Percentiles rank a stretch among this genome's conserved stretches.
phyloP scores from a whole-genome alignment of 768 basidiomycete genomes.

The Hebeloma cylindrosporum region DNA sequence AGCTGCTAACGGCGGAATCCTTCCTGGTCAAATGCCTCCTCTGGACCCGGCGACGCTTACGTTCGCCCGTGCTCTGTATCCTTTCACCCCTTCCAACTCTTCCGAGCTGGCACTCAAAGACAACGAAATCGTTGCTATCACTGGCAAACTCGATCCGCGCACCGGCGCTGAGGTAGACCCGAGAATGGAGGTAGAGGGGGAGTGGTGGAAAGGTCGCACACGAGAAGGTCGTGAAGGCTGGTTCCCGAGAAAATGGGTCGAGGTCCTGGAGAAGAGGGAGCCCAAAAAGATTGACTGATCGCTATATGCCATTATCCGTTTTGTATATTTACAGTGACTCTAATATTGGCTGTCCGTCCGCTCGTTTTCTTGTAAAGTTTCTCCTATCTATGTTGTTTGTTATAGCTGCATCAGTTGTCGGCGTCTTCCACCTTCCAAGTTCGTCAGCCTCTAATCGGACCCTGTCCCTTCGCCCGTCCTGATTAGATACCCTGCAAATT shows the following conservation, averaged over 20 bases:
- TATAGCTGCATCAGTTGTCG: no score
- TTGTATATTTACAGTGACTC: no score
- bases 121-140: constrained; percentile 92
- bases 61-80: constrained; percentile 81
- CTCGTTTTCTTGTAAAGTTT: no score
- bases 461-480: no score
- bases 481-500: no score
- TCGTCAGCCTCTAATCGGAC: no score
- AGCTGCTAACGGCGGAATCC: constrained; percentile 41
- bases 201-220: constrained; percentile 96
- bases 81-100: constrained; percentile 72
- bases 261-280: constrained; percentile 50
- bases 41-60: constrained; percentile 79
- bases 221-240: constrained; percentile 91
- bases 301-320: neutral
- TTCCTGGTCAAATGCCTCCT: constrained; percentile 50
- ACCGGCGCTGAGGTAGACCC: constrained; percentile 71
- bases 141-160: constrained; percentile 72
- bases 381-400: no score
- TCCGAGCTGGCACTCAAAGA: constrained; percentile 80
- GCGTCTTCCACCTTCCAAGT: no score
- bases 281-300: constrained; percentile 22
- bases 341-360: no score
- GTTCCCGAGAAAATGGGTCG: constrained; percentile 92
- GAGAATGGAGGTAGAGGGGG: constrained; percentile 58